Evolutionary conservation across 1,284 basidiomycete species (phyloP), one percentile per base, ranked within the genome.

Genomic region (Sparassis latifolia): DNA sequence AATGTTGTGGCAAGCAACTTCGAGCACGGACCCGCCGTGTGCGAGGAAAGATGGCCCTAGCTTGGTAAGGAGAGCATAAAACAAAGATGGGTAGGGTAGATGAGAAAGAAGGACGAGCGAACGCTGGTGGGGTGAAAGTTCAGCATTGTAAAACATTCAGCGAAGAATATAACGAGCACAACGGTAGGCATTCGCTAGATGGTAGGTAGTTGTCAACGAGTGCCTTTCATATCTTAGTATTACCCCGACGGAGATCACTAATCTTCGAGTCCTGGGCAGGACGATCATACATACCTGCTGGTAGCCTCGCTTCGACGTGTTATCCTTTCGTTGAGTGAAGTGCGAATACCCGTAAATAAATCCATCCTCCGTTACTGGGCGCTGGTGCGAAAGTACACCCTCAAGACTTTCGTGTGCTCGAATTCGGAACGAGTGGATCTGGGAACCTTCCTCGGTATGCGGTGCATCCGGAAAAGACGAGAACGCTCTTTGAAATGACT

Each of bases 401-500:
- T 69, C 65, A 53, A 51, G 44, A 29, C 52, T 48, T 5, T 55
- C 56, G 30, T 66, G 65, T 52, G 77, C 75, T 49, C 83, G 78
- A 49, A 89, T 76, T 43, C 85, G 78, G 65, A 90, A 90, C 0
- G 86, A 89, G 62, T 90, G 86, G 2, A 74, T 75, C 61, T 85
- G 79, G 1, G 80, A 79, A 6, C 88, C 81, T 67, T 92, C 76
- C 45, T 88, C 83, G 52, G 90, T 90, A 48, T 90, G 82, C 0
- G 84, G 72, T 0, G 92, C 94, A 62, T 97, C 95, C 0, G 96
- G 96, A 62, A 99, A 94, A 0, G 92, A 85, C 0, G 91, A 93
- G 69, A 98, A 98, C 4, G 94, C 92, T 50, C 93, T 94, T 52
- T 35, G 7, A 37, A 51, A 42, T 27, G 52, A 33, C 31, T 2